A percentile compares a stretch with the other conserved stretches of the same genome.
Conservation (phyloP, 2,329 filamentous ascomycete species). For the Phaeosphaeria sp. region DNA sequence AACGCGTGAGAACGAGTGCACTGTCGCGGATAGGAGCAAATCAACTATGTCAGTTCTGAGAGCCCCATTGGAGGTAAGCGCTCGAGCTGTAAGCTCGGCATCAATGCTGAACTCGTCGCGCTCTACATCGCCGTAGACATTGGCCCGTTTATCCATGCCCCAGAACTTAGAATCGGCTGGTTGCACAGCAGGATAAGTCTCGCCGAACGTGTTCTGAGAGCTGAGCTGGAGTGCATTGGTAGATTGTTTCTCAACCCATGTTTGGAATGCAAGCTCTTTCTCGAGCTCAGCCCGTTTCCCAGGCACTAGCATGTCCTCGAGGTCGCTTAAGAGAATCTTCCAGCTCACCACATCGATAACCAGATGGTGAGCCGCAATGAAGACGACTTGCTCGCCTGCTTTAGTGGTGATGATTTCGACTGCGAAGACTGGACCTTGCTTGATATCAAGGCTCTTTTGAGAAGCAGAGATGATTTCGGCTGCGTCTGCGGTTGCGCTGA, state of each 20-base stretch:
- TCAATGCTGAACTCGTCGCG: constrained; percentile 35
- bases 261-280: constrained; percentile 36
- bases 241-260: constrained; percentile 37
- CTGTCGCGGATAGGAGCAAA: constrained; percentile 61
- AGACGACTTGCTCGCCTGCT: constrained; percentile 30
- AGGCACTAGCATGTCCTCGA: constrained; percentile 38
- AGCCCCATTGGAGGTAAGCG: constrained; percentile 44
- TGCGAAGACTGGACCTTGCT: constrained; percentile 37
- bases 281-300: constrained; percentile 14
- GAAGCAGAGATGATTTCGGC: constrained; percentile 24
- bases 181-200: constrained; percentile 16
- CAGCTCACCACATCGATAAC: constrained; percentile 44
- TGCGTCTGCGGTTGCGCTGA: constrained; percentile 10
- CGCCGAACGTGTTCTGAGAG: background rate
- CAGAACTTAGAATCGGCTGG: constrained; percentile 36
- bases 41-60: constrained; percentile 62
- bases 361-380: constrained; percentile 41
- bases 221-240: constrained; percentile 18
- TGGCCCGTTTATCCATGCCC: constrained; percentile 36
- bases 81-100: constrained; percentile 24
- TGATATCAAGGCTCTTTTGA: constrained; percentile 38
- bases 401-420: constrained; percentile 27
- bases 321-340: constrained; percentile 39
- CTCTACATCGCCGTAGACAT: constrained; percentile 40
- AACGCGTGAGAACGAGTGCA: constrained; percentile 62